Evolutionary conservation across 2,329 filamentous ascomycete genomes (phyloP).

Genomic region (Geosmithia morbida): DNA sequence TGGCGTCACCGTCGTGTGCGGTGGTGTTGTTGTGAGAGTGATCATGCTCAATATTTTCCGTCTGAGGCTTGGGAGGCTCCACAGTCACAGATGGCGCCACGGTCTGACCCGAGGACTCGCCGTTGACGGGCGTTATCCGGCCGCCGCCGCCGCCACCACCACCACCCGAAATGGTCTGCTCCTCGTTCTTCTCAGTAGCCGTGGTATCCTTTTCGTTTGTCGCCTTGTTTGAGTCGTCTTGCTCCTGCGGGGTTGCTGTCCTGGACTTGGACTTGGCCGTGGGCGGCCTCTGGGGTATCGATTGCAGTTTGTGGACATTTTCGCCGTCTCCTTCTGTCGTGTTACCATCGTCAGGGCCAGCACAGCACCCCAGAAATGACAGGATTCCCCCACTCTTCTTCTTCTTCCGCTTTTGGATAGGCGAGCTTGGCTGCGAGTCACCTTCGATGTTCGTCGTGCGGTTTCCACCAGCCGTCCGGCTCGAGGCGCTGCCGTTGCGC

Average conservation of each 20-base stretch:
- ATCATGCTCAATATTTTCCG: conserved; percentile 9
- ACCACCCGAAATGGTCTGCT: conserved; percentile 24
- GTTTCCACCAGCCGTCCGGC: conserved; percentile 40
- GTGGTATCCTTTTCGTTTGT: conserved; percentile 31
- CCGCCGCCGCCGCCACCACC: conserved; percentile 8
- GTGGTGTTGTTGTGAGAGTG: conserved; percentile 13
- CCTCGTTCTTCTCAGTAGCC: conserved; percentile 10
- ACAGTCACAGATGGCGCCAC: conserved; percentile 19
- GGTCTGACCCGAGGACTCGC: conserved; percentile 32
- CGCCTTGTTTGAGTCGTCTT: conserved; percentile 20
- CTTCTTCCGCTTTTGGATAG: conserved; percentile 27
- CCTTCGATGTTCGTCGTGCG: conserved; percentile 33
- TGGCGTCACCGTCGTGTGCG: conserved; percentile 49
- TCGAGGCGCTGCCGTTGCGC: conserved; percentile 54
- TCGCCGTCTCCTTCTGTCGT: conserved; percentile 33
- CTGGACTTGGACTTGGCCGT: conserved; percentile 41
- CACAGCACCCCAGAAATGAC: conserved; percentile 53
- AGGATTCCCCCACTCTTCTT: conserved; percentile 42
- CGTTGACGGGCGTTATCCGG: conserved; percentile 11
- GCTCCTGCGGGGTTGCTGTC: conserved; percentile 37
- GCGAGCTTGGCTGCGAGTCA: conserved; percentile 36
- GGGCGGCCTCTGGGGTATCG: conserved; percentile 36
- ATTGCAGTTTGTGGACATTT: conserved; percentile 44
- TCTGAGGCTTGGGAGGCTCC: conserved; percentile 24
- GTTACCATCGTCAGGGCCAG: conserved; percentile 44